Conservation (phyloP, 2,329 filamentous ascomycete genomes). For the Thielaviopsis musarum region DNA sequence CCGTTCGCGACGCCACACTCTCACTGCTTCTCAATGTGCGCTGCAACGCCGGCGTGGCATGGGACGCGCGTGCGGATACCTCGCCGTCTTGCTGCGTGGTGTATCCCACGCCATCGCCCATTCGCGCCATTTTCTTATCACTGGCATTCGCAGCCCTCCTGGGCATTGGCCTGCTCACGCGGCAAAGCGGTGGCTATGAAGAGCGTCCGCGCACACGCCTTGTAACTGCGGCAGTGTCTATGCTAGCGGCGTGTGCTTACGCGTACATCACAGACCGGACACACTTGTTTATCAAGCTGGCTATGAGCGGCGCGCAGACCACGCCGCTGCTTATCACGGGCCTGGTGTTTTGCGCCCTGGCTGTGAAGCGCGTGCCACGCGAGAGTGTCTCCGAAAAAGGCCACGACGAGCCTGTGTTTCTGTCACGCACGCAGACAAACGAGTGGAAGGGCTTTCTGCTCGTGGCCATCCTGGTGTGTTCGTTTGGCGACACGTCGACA, state of each 20-base stretch:
- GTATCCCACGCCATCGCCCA: conserved; percentile 5
- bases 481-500: conserved; percentile 31
- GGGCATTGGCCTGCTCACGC: neutral
- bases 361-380: neutral
- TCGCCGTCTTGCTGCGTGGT: conserved; percentile 7
- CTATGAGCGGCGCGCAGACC: conserved; percentile 2
- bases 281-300: conserved; percentile 6
- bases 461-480: conserved; percentile 34
- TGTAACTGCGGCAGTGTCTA: neutral
- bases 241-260: neutral
- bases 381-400: conserved; percentile 2
- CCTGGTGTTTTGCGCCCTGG: neutral
- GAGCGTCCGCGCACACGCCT: neutral
- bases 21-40: conserved; percentile 36
- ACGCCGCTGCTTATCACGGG: neutral
- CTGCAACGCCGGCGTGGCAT: conserved; percentile 27
- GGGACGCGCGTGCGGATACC: neutral
- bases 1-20: conserved; percentile 26
- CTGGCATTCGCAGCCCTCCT: neutral
- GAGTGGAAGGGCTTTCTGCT: conserved; percentile 56
- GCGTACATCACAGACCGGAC: conserved; percentile 7
- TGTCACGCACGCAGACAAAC: conserved; percentile 39
- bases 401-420: conserved; percentile 15
- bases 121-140: neutral
- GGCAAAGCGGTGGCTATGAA: neutral